phyloP scores from a whole-genome alignment of 805 yeast species.

The Zygosaccharomyces rouxii region DNA sequence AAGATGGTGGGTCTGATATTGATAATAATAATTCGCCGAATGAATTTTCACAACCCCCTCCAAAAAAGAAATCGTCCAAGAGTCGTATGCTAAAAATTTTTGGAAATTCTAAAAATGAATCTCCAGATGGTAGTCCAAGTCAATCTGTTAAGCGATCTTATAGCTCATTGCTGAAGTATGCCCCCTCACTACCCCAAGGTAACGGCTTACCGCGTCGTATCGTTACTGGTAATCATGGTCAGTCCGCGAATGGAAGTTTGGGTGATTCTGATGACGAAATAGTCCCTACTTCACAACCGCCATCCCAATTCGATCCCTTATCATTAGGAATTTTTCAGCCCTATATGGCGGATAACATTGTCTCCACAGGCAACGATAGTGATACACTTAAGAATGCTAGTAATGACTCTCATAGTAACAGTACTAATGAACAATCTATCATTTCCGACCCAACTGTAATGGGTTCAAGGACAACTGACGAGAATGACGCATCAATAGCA shows the following conservation, averaged over 20 bases:
- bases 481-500: conserved; percentile 37
- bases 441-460: conserved; percentile 5
- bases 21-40: conserved; percentile 1
- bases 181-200: conserved; percentile 1
- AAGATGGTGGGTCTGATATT: conserved; percentile 20
- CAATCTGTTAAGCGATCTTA: conserved; percentile 3
- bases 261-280: conserved; percentile 4
- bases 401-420: background rate
- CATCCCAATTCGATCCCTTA: background rate
- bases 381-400: background rate
- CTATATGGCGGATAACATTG: background rate
- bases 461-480: conserved; percentile 19
- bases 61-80: conserved; percentile 27
- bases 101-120: conserved; percentile 18
- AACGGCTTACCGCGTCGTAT: background rate
- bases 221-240: background rate
- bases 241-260: background rate
- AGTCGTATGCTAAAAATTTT: conserved; percentile 33
- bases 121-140: background rate
- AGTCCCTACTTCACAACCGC: conserved; percentile 5
- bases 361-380: background rate
- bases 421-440: conserved; percentile 2
- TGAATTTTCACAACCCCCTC: conserved; percentile 7
- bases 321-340: conserved; percentile 1
- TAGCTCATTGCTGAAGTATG: background rate